phyloP scores from a whole-genome alignment of 208 protist species.

The Kentomonas sorsogonicus region DNA sequence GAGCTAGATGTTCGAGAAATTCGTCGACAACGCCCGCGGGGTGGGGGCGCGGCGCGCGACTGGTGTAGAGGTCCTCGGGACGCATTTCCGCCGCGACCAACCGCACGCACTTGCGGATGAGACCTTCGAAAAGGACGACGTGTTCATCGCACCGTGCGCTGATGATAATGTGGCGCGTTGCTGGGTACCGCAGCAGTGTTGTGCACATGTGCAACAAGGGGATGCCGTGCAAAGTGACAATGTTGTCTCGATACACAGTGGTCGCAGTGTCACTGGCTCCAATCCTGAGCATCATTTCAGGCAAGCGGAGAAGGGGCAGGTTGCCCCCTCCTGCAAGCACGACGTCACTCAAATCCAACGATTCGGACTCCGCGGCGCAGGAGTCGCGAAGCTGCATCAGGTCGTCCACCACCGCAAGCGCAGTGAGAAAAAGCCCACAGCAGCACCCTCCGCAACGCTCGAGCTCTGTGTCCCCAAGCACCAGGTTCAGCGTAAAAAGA shows the following conservation, averaged over 20 bases:
- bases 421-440: no score
- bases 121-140: constrained; percentile 17
- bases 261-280: no score
- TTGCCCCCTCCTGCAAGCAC: no score
- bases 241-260: no score
- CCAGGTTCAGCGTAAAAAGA: no score
- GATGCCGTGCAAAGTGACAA: no score
- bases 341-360: no score
- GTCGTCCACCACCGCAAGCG: not conserved
- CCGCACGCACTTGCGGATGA: constrained; percentile 55
- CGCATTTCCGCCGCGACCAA: constrained; percentile 52
- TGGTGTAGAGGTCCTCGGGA: constrained; percentile 51
- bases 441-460: no score
- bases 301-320: no score
- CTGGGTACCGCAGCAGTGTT: constrained; percentile 31
- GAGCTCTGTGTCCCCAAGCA: no score
- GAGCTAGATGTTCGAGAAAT: constrained; percentile 58
- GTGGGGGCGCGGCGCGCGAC: constrained; percentile 26
- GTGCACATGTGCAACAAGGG: constrained; percentile 67
- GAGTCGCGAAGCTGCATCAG: not conserved
- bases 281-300: no score
- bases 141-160: constrained; percentile 6
- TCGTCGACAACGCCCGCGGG: constrained; percentile 60
- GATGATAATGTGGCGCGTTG: constrained; percentile 31
- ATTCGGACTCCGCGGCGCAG: constrained; percentile 19